These are phyloP conservation scores for Solanum peruvianum DNA, from an alignment of 257 asterid species.

Conservation along the genomic window DNA sequence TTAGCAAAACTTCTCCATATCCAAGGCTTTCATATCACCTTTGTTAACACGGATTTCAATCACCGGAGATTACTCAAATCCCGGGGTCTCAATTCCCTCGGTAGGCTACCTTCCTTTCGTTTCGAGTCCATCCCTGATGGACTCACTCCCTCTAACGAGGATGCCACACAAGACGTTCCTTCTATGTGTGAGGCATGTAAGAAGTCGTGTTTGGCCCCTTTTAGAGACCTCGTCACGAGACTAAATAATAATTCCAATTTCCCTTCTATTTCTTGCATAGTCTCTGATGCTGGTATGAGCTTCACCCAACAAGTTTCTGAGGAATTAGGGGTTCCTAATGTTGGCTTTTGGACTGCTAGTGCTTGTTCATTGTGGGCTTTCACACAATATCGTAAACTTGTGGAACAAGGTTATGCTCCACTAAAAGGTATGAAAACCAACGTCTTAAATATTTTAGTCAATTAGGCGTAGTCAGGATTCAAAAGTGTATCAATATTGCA, in stretches of 20 bases:
- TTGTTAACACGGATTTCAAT: conserved; percentile 15
- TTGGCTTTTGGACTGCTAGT: conserved; percentile 10
- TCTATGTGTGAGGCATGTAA: conserved; percentile 7
- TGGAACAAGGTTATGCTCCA: conserved; percentile 6
- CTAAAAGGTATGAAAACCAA: conserved; percentile 4
- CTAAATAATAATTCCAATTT: neutral
- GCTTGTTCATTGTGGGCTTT: conserved; percentile 8
- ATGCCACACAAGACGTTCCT: conserved; percentile 7
- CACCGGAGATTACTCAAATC: conserved; percentile 4
- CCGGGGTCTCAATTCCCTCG: neutral
- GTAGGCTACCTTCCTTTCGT: neutral
- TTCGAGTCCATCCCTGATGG: conserved; percentile 24
- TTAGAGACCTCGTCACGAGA: neutral
- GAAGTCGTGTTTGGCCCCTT: conserved; percentile 5
- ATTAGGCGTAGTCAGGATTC: neutral
- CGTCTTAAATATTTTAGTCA: neutral
- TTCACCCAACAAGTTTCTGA: conserved; percentile 3
- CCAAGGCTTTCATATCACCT: conserved; percentile 23
- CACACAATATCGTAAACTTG: conserved; percentile 2
- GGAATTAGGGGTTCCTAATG: conserved; percentile 6
- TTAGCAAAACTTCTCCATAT: conserved; percentile 17
- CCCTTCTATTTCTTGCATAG: conserved; percentile 8
- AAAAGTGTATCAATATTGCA: too few species aligned
- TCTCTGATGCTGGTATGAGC: conserved; percentile 15
- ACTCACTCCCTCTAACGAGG: conserved; percentile 10